Percentiles rank a stretch among this genome's conserved stretches.
Conservation (phyloP, 2,329 filamentous ascomycete genomes). For the Phaeosphaeria sp. region DNA sequence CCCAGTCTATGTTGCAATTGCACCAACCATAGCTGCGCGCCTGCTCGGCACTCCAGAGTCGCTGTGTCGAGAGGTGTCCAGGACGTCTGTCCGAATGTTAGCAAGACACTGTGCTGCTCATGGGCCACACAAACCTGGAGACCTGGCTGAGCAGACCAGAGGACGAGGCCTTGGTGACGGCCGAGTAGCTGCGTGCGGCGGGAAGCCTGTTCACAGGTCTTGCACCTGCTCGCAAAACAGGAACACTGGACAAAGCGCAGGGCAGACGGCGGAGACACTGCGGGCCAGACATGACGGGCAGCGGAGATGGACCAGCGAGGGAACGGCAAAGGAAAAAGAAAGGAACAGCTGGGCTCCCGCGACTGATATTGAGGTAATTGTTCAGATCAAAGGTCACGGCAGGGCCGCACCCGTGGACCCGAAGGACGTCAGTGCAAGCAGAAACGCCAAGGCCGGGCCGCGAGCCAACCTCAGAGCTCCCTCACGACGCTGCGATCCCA, state of each 20-base stretch:
- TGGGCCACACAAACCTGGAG: slow-evolving; percentile 35
- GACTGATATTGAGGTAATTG: slow-evolving; percentile 40
- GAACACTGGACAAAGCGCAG: slow-evolving; percentile 35
- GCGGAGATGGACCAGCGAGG: background rate
- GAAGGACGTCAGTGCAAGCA: slow-evolving; percentile 6
- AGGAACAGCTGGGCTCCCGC: slow-evolving; percentile 12
- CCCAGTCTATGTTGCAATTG: background rate
- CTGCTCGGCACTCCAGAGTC: slow-evolving; percentile 37
- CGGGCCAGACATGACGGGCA: slow-evolving; percentile 43
- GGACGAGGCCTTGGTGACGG: slow-evolving; percentile 40
- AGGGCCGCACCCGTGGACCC: background rate
- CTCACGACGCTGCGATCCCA: slow-evolving; percentile 6
- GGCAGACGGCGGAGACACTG: slow-evolving; percentile 49
- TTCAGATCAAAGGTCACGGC: slow-evolving; percentile 10
- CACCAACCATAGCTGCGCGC: slow-evolving; percentile 44
- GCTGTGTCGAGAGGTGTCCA: slow-evolving; percentile 33
- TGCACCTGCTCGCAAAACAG: slow-evolving; percentile 39
- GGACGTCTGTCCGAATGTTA: slow-evolving; percentile 36
- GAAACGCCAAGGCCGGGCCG: slow-evolving; percentile 21
- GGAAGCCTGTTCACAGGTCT: slow-evolving; percentile 30
- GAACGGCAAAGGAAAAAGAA: slow-evolving; percentile 14
- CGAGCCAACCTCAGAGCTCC: slow-evolving; percentile 26
- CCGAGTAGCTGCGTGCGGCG: slow-evolving; percentile 43
- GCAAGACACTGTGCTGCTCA: slow-evolving; percentile 7
- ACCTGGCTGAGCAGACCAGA: slow-evolving; percentile 40